Conservation (phyloP, 164 flowering plant genomes). For the Taxillus chinensis region DNA sequence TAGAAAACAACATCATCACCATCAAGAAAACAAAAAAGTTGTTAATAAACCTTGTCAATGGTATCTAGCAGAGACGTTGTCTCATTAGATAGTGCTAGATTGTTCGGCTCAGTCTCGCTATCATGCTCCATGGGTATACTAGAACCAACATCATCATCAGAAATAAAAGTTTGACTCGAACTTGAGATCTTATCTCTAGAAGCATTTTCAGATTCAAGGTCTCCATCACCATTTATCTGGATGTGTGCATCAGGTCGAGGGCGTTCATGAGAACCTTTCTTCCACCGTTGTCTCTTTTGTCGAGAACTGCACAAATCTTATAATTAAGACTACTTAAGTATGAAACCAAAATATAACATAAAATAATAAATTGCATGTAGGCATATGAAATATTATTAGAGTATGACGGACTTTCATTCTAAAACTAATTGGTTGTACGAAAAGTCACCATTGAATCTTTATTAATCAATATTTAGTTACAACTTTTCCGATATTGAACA, state of each 20-base stretch:
- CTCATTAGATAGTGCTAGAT: conserved; percentile 12
- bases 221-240: conserved; percentile 23
- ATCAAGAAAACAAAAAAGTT: too few relatives aligned
- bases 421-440: too few relatives aligned
- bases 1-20: too few relatives aligned
- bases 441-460: too few relatives aligned
- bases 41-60: conserved; percentile 1
- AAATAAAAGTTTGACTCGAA: conserved; percentile 15
- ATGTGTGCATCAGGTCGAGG: conserved; percentile 21
- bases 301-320: conserved; percentile 38
- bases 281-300: conserved; percentile 40
- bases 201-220: conserved; percentile 19
- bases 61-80: conserved; percentile 25
- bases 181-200: conserved; percentile 11
- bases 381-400: not conserved
- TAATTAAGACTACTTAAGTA: not conserved
- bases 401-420: too few relatives aligned
- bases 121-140: conserved; percentile 16
- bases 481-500: too few relatives aligned
- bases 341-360: not conserved
- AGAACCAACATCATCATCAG: conserved; percentile 9
- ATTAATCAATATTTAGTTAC: too few relatives aligned
- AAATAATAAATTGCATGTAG: not conserved
- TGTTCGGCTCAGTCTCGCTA: conserved; percentile 10
- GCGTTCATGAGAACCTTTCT: conserved; percentile 32